Evolutionary conservation across 441 rosid species (phyloP).

Genomic region (Gossypium davidsonii): DNA sequence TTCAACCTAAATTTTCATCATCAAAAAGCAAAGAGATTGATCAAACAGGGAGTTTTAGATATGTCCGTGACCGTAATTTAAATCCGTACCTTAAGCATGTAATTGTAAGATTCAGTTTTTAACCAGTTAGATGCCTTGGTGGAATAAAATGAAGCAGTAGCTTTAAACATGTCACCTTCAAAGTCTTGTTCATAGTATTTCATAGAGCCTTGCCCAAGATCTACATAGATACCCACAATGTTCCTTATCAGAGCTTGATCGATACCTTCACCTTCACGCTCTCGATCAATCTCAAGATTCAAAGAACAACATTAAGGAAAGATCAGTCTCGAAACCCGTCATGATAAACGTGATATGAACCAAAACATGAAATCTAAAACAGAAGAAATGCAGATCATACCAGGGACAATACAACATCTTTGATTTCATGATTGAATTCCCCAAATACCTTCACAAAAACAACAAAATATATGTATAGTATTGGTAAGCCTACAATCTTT

Average conservation of each 20-base stretch:
- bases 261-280: neutral
- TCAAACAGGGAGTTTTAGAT: neutral
- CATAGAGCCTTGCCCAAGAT: neutral
- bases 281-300: neutral
- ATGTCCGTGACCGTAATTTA: neutral
- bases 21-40: neutral
- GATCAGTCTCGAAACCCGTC: neutral
- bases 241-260: neutral
- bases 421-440: neutral
- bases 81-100: conserved; percentile 2
- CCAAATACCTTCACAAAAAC: neutral
- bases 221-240: neutral
- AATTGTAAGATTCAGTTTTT: conserved; percentile 4
- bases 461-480: neutral
- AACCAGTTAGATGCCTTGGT: conserved; percentile 4
- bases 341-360: neutral
- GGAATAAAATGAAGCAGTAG: conserved; percentile 9
- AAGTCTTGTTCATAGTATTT: conserved; percentile 5
- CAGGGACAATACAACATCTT: neutral
- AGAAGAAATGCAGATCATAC: neutral
- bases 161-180: conserved; percentile 8
- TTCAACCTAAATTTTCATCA: neutral
- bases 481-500: too few relatives aligned
- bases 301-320: neutral
- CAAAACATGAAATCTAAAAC: neutral